These are phyloP conservation scores for Termitomyces heimii DNA, from an alignment of 768 basidiomycete species.

Conservation along the genomic window DNA sequence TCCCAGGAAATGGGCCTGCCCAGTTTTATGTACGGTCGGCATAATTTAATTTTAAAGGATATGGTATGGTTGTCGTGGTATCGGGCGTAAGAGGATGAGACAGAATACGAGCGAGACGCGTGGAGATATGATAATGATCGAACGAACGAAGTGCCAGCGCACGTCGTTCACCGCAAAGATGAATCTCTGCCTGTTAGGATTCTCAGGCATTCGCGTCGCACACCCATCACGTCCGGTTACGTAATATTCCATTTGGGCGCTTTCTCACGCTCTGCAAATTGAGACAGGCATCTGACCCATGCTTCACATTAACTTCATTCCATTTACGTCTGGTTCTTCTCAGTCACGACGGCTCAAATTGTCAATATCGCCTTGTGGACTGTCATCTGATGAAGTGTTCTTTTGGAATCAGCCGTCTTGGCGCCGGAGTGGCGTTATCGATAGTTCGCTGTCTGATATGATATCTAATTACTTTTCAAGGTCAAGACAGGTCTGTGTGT, in stretches of 20 bases:
- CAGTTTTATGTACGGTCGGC: conserved; percentile 38
- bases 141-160: conserved; percentile 12
- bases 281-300: background rate
- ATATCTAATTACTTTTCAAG: background rate
- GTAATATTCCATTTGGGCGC: conserved; percentile 7
- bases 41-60: conserved; percentile 27
- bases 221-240: conserved; percentile 11
- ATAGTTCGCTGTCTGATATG: background rate
- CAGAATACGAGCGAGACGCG: conserved; percentile 6
- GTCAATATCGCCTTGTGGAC: background rate
- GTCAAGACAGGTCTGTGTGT: too few species aligned
- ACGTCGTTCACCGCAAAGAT: conserved; percentile 13
- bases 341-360: background rate
- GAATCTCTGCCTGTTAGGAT: conserved; percentile 11
- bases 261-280: conserved; percentile 9
- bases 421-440: background rate
- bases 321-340: background rate
- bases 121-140: conserved; percentile 6
- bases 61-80: conserved; percentile 18
- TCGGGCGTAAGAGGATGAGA: conserved; percentile 11
- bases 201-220: conserved; percentile 16
- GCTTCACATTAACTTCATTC: background rate
- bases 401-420: background rate
- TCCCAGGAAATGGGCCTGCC: conserved; percentile 66
- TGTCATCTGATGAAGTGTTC: background rate